A percentile compares a stretch with the other conserved stretches of the same genome.
Conservation (phyloP, 139 green algal genomes). For the Chlamydomonas sp. region DNA sequence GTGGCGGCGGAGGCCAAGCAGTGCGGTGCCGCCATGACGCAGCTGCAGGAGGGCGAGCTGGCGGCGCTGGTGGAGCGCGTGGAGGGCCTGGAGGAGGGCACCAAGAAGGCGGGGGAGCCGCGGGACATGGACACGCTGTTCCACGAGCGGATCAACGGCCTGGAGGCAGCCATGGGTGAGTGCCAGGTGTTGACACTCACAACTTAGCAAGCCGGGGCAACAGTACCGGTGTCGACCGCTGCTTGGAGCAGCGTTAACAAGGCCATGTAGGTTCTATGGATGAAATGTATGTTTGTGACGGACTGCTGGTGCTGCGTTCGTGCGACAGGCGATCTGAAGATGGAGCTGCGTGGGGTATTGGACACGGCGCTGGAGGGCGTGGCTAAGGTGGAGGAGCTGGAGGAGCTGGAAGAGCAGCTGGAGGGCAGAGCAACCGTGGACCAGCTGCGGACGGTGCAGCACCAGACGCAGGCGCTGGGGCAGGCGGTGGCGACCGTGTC, state of each 20-base stretch:
- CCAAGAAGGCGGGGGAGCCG: constrained; percentile 37
- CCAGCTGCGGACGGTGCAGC: constrained; percentile 44
- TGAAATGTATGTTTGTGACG: not conserved
- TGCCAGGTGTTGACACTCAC: not conserved
- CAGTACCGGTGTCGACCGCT: too few relatives aligned
- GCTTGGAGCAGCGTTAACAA: too few relatives aligned
- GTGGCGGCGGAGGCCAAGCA: not conserved
- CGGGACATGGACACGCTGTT: constrained; percentile 59
- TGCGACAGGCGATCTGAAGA: constrained; percentile 4
- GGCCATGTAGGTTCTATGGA: not conserved
- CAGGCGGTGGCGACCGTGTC: constrained; percentile 37
- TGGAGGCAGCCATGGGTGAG: constrained; percentile 40
- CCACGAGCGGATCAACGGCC: constrained; percentile 44
- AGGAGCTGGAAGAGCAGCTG: constrained; percentile 30
- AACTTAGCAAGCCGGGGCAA: not conserved
- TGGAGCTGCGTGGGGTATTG: not conserved
- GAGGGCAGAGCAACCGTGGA: constrained; percentile 18
- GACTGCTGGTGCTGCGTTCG: not conserved
- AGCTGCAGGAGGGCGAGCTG: constrained; percentile 27
- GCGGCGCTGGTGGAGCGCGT: constrained; percentile 12
- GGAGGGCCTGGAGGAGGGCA: constrained; percentile 27
- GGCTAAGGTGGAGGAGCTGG: constrained; percentile 41
- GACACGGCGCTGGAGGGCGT: constrained; percentile 39
- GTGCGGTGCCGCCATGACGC: not conserved
- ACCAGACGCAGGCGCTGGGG: constrained; percentile 38